A percentile compares a stretch with the other conserved stretches of the same genome.
Evolutionary conservation across 2,329 filamentous ascomycete genomes (phyloP).

Genomic region (Verruconis gallopava): DNA sequence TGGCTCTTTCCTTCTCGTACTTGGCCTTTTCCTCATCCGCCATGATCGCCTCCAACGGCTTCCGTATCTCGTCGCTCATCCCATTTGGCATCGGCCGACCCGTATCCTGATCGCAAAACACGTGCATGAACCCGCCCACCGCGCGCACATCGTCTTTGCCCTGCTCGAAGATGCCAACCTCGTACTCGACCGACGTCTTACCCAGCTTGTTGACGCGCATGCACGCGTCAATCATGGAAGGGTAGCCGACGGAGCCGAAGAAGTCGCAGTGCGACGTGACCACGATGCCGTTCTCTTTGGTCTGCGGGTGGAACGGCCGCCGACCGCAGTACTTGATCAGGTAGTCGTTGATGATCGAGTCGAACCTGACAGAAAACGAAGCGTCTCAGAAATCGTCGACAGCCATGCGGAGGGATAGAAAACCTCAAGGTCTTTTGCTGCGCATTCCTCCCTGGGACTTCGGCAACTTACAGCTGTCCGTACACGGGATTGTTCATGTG

Average conservation of each 20-base stretch:
- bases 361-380: not conserved
- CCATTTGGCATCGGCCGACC: slow-evolving; percentile 2
- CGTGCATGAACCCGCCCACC: slow-evolving; percentile 6
- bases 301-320: slow-evolving; percentile 1
- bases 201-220: slow-evolving; percentile 8
- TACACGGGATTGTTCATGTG: slow-evolving; percentile 8
- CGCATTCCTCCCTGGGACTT: no score
- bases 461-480: slow-evolving; percentile 2
- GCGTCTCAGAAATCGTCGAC: no score
- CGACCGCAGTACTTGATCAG: slow-evolving; percentile 5
- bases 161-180: slow-evolving; percentile 8
- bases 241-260: slow-evolving; percentile 4
- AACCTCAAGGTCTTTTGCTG: no score
- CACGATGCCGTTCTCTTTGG: slow-evolving; percentile 7
- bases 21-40: not conserved
- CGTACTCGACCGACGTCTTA: slow-evolving; percentile 4
- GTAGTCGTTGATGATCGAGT: slow-evolving; percentile 8
- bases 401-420: no score
- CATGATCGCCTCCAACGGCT: slow-evolving; percentile 24
- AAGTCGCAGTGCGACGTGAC: slow-evolving; percentile 7
- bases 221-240: slow-evolving; percentile 1
- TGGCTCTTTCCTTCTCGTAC: not conserved
- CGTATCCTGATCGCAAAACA: slow-evolving; percentile 5
- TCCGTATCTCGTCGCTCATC: slow-evolving; percentile 1
- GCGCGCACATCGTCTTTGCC: slow-evolving; percentile 4